These are phyloP conservation scores for Babesia ovata DNA, from an alignment of 169 alveolate genomes.

Conservation along the genomic window DNA sequence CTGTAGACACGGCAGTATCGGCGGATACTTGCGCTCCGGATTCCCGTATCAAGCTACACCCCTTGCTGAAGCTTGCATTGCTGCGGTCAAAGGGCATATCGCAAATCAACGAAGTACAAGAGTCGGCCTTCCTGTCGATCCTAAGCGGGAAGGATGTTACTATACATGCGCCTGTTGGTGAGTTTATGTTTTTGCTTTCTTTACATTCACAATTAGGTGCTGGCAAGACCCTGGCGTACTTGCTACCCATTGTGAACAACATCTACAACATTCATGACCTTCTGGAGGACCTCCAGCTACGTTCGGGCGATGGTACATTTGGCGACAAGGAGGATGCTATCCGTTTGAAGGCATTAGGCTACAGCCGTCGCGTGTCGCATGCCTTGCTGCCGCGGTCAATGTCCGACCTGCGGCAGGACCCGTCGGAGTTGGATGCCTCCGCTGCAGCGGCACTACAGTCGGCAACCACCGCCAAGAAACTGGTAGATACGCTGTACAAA, in stretches of 20 bases:
- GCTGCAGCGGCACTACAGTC: slow-evolving; percentile 21
- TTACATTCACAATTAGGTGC: slow-evolving; percentile 53
- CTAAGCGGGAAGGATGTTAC: slow-evolving; percentile 77
- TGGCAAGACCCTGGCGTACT: slow-evolving; percentile 78
- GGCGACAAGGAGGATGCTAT: slow-evolving; percentile 12
- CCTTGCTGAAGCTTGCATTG: slow-evolving; percentile 42
- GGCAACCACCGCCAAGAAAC: slow-evolving; percentile 32
- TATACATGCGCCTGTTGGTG: slow-evolving; percentile 66
- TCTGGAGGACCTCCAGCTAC: slow-evolving; percentile 66
- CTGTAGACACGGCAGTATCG: neutral
- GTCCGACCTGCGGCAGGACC: slow-evolving; percentile 34
- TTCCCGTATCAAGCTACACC: slow-evolving; percentile 44
- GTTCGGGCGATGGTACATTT: neutral
- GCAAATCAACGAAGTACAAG: slow-evolving; percentile 68
- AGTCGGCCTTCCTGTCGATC: slow-evolving; percentile 68
- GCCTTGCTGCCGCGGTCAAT: slow-evolving; percentile 59
- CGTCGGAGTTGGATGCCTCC: slow-evolving; percentile 3
- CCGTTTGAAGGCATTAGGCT: slow-evolving; percentile 48
- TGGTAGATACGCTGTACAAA: slow-evolving; percentile 37
- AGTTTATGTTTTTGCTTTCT: neutral
- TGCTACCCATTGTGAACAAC: slow-evolving; percentile 74
- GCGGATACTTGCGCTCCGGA: neutral
- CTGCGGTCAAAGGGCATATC: slow-evolving; percentile 42
- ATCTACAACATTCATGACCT: slow-evolving; percentile 76
- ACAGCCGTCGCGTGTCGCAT: slow-evolving; percentile 51